Base-by-base conservation (phyloP, 2,329 filamentous ascomycete genomes). In the Pezicula rhizophila region DNA sequence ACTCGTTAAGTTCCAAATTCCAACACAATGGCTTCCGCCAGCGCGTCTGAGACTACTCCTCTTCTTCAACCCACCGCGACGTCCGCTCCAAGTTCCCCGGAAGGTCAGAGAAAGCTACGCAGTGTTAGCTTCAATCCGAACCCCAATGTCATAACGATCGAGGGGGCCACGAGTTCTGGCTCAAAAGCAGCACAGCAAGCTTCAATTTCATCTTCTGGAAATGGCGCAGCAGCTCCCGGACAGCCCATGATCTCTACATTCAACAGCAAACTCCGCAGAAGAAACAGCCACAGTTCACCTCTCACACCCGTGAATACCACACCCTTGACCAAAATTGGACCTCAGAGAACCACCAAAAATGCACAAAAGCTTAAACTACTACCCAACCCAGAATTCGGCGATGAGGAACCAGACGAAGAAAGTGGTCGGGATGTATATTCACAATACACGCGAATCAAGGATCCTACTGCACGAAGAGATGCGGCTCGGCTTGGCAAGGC, bases 361-460 rank as follows among this genome's bases (percentile, higher is more conserved):
- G 89, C 89, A 2, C 90, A 97, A 72, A 99, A 99, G 72, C 77
- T 99, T 52, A 99, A 99, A 71, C 78, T 99, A n/a, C 74, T 99
- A 14, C 93, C 93, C 1, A 93, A 93, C 63, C 90, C 91, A 0
- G 88, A 95, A 51, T 77, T 89, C 40, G 88, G 80, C 33, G 86
- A 88, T 23, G 88, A 91, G 39, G 82, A 76, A 15, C 58, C 75
- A 56, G 91, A 97, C 53, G 92, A 96, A 62, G 92, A 96, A 68
- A 93, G 89, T 61, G 90, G 91, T 8, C 78, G 91, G 55, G 93
- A 99, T 65, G 93, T 99, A 28, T 99, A 99, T 70, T 92, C 91
- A 23, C 93, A 99, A 67, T 97, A 96, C 66, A 96, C 92, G 8
- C 80, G 93, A 40, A 99, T 99, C 70, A 97, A 97, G 67, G 93